Evolutionary conservation across 2,329 filamentous ascomycete species (phyloP).

Genomic region (Neoascochyta sp.): DNA sequence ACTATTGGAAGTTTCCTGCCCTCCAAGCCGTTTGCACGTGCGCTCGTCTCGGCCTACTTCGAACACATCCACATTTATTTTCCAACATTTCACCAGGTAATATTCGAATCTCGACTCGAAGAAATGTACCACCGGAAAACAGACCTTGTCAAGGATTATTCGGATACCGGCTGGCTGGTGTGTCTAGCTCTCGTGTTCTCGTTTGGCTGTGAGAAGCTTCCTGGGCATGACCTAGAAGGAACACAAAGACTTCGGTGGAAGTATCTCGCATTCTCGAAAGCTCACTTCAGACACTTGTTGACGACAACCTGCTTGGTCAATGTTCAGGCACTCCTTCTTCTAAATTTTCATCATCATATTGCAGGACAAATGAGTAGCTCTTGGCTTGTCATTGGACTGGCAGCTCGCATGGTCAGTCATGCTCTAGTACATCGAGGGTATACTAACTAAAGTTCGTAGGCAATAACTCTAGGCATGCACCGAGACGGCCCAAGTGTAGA

Average conservation of each 20-base stretch:
- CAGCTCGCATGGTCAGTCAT: constrained; percentile 37
- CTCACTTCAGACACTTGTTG: constrained; percentile 37
- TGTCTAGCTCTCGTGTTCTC: constrained; percentile 43
- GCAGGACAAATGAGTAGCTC: constrained; percentile 43
- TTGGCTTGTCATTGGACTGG: constrained; percentile 42
- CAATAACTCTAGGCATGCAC: constrained; percentile 46
- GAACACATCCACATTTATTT: constrained; percentile 38
- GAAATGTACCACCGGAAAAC: constrained; percentile 34
- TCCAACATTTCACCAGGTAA: constrained; percentile 41
- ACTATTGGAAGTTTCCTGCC: constrained; percentile 32
- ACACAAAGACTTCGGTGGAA: constrained; percentile 17
- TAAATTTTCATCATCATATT: constrained; percentile 43
- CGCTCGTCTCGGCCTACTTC: constrained; percentile 42
- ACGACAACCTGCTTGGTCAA: constrained; percentile 41
- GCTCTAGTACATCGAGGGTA: neutral
- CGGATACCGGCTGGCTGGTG: constrained; percentile 43
- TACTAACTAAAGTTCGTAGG: constrained; percentile 14
- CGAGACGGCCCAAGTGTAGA: constrained; percentile 40
- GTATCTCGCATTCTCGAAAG: constrained; percentile 30
- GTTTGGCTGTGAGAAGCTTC: constrained; percentile 41
- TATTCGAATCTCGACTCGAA: constrained; percentile 41
- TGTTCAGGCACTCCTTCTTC: constrained; percentile 43
- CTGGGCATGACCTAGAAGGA: constrained; percentile 27
- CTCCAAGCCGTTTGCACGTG: constrained; percentile 35
- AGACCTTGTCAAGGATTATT: constrained; percentile 22